A percentile compares a stretch with the other conserved stretches of the same genome.
Conservation (phyloP, 208 protist species). For the Trypanosomatidae sp. region DNA sequence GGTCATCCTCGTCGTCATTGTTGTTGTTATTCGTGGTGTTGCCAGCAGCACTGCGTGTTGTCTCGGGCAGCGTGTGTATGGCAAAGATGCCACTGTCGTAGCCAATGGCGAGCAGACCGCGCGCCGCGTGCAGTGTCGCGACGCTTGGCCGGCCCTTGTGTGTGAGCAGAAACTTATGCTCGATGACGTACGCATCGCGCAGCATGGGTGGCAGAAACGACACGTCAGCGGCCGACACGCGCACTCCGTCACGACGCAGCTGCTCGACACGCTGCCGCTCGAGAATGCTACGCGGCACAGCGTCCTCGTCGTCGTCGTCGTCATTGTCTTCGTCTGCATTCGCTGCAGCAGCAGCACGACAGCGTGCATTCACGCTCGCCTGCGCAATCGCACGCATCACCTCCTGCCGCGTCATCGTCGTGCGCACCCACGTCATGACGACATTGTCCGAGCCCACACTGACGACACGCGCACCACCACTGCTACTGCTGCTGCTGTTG, state of each 20-base stretch:
- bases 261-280: constrained; percentile 65
- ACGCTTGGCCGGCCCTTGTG: constrained; percentile 82
- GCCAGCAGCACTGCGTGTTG: constrained; percentile 3
- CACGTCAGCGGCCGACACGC: constrained; percentile 65
- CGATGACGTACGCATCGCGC: constrained; percentile 67
- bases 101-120: constrained; percentile 73
- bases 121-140: constrained; percentile 52
- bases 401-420: constrained; percentile 50
- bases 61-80: constrained; percentile 45
- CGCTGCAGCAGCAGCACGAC: constrained; percentile 10
- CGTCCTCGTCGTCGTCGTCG: constrained; percentile 11
- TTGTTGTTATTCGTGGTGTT: not conserved
- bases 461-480: constrained; percentile 23
- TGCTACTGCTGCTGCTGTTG: not conserved
- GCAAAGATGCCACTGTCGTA: constrained; percentile 88
- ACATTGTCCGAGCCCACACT: constrained; percentile 78
- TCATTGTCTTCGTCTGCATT: constrained; percentile 10
- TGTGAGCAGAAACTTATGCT: constrained; percentile 74
- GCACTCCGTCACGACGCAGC: constrained; percentile 61
- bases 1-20: not conserved
- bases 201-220: constrained; percentile 51
- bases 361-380: constrained; percentile 40
- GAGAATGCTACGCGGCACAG: constrained; percentile 56
- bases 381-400: constrained; percentile 71
- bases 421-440: constrained; percentile 60